These are phyloP conservation scores for Fraxinus quadrangulata DNA, from an alignment of 257 asterid species.

Conservation along the genomic window DNA sequence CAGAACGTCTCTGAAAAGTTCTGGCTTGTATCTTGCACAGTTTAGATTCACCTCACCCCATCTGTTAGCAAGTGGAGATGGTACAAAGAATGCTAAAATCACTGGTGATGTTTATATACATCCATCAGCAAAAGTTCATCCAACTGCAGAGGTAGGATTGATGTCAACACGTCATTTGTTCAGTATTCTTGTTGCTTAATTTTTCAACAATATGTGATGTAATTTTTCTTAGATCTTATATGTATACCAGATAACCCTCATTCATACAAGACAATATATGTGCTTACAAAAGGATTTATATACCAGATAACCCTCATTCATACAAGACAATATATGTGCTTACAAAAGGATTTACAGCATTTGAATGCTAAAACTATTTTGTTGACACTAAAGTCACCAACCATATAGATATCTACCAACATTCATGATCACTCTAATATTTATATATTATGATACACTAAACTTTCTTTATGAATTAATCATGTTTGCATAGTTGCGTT, in stretches of 20 bases:
- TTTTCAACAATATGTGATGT: background rate
- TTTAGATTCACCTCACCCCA: conserved; percentile 35
- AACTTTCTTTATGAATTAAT: too few species aligned
- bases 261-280: background rate
- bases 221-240: background rate
- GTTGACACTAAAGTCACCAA: conserved; percentile 36
- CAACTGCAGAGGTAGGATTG: conserved; percentile 67
- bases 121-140: conserved; percentile 41
- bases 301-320: background rate
- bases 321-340: background rate
- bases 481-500: too few species aligned
- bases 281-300: background rate
- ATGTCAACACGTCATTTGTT: background rate
- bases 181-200: background rate
- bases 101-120: conserved; percentile 42
- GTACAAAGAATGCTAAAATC: conserved; percentile 35
- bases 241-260: background rate
- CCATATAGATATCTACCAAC: background rate
- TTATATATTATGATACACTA: too few species aligned
- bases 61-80: conserved; percentile 40
- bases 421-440: too few species aligned
- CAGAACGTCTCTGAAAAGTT: conserved; percentile 32
- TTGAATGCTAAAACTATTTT: conserved; percentile 12
- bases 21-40: conserved; percentile 42
- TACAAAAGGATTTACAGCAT: background rate